Percentiles rank a stretch among this genome's conserved stretches.
These are phyloP conservation scores for Pulveroboletus sp. DNA, from an alignment of 768 basidiomycete species.

Conservation along the genomic window DNA sequence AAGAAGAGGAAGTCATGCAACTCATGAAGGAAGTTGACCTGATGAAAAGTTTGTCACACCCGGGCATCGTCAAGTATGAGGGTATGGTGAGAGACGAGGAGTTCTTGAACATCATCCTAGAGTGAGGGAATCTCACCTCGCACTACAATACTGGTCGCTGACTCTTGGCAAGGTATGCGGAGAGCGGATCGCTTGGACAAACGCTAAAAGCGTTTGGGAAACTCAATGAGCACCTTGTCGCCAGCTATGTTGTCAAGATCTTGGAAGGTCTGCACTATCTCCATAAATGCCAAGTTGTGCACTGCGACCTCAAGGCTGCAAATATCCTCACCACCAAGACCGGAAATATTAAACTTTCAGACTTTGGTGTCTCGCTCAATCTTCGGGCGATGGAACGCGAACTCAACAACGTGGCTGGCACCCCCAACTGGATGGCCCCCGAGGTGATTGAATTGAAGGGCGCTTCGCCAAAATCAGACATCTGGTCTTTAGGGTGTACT, in stretches of 20 bases:
- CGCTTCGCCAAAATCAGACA: slow-evolving; percentile 88
- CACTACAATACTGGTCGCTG: slow-evolving; percentile 7
- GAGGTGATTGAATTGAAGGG: slow-evolving; percentile 96
- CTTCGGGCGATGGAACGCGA: slow-evolving; percentile 85
- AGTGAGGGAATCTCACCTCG: slow-evolving; percentile 49
- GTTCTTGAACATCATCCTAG: slow-evolving; percentile 87
- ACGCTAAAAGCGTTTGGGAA: slow-evolving; percentile 92
- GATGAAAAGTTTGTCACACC: slow-evolving; percentile 85
- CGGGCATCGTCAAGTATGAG: slow-evolving; percentile 96
- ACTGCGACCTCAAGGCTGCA: slow-evolving; percentile 97
- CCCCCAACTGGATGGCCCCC: slow-evolving; percentile 99
- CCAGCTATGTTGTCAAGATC: slow-evolving; percentile 93
- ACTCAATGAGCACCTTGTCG: slow-evolving; percentile 87
- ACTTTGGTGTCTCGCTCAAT: slow-evolving; percentile 97
- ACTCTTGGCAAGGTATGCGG: slow-evolving; percentile 66
- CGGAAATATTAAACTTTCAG: slow-evolving; percentile 94
- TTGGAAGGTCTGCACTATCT: slow-evolving; percentile 93
- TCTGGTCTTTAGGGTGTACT: slow-evolving; percentile 95
- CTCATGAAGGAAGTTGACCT: slow-evolving; percentile 94
- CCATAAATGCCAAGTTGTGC: slow-evolving; percentile 84
- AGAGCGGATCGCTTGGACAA: slow-evolving; percentile 93
- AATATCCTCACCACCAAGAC: slow-evolving; percentile 99
- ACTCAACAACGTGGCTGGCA: slow-evolving; percentile 84
- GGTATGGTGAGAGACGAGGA: slow-evolving; percentile 90
- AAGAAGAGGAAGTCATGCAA: slow-evolving; percentile 84